phyloP scores from a whole-genome alignment of 2,329 filamentous ascomycete genomes.

The Fusarium continuum region DNA sequence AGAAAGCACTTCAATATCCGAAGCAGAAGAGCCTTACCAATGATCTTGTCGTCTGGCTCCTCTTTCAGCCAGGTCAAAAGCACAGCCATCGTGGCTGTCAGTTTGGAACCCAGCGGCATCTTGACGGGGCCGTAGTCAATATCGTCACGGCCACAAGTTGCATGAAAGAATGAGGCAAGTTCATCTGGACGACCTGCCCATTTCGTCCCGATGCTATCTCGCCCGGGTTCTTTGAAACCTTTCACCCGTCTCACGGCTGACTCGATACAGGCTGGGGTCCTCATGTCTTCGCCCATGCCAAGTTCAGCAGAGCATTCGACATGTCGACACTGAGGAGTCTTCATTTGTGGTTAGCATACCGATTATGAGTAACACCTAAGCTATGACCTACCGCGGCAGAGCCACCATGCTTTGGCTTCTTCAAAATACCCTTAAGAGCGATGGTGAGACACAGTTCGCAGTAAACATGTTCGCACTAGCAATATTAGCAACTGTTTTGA shows the following conservation, averaged over 20 bases:
- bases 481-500: constrained; percentile 3
- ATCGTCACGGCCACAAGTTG: not conserved
- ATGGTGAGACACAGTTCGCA: constrained; percentile 40
- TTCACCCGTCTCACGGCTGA: rapidly evolving
- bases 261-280: not conserved
- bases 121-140: not conserved
- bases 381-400: not conserved
- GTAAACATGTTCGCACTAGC: constrained; percentile 48
- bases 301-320: not conserved
- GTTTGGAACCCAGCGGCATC: constrained; percentile 46
- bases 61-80: constrained; percentile 46
- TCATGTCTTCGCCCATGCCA: not conserved
- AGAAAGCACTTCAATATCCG: not conserved
- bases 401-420: not conserved
- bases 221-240: constrained; percentile 28
- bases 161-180: constrained; percentile 31
- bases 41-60: constrained; percentile 51
- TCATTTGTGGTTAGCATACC: constrained; percentile 2
- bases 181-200: not conserved
- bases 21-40: constrained; percentile 41
- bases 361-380: not conserved
- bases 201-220: constrained; percentile 32
- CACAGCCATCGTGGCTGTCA: constrained; percentile 45
- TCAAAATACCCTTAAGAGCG: not conserved
- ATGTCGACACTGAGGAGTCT: not conserved